Evolutionary conservation across 768 basidiomycete species (phyloP).

Genomic region (Pulveroboletus sp.): DNA sequence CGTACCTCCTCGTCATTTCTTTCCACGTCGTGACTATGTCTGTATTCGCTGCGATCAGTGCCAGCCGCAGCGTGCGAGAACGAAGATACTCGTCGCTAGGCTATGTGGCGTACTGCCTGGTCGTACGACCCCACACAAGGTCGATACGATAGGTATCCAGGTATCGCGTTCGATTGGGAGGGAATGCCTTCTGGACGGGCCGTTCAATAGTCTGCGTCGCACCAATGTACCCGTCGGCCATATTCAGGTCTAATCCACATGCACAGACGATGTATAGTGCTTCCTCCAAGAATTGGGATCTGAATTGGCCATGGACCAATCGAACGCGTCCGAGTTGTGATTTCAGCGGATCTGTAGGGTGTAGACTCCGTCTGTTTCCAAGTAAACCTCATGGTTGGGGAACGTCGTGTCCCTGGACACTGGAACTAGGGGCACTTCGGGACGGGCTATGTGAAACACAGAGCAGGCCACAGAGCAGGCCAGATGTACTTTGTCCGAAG

Average conservation of each 20-base stretch:
- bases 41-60: neutral
- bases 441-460: conserved; percentile 1
- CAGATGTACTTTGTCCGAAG: conserved; percentile 2
- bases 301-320: neutral
- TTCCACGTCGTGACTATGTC: conserved; percentile 2
- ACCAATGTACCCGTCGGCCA: conserved; percentile 7
- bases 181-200: neutral
- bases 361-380: neutral
- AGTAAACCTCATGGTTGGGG: no score
- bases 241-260: conserved; percentile 10
- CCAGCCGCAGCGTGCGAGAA: no score
- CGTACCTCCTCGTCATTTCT: neutral
- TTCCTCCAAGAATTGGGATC: conserved; percentile 7
- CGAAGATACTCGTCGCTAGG: neutral
- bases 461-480: conserved; percentile 13
- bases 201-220: conserved; percentile 7
- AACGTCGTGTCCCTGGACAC: no score
- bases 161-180: conserved; percentile 6
- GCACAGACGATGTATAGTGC: conserved; percentile 8
- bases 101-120: no score
- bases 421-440: conserved; percentile 1
- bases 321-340: no score
- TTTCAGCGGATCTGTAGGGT: neutral
- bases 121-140: neutral
- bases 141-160: conserved; percentile 1